A percentile compares a stretch with the other conserved stretches of the same genome.
phyloP scores from a whole-genome alignment of 1,284 basidiomycete species.

The Trichosporon inkin region DNA sequence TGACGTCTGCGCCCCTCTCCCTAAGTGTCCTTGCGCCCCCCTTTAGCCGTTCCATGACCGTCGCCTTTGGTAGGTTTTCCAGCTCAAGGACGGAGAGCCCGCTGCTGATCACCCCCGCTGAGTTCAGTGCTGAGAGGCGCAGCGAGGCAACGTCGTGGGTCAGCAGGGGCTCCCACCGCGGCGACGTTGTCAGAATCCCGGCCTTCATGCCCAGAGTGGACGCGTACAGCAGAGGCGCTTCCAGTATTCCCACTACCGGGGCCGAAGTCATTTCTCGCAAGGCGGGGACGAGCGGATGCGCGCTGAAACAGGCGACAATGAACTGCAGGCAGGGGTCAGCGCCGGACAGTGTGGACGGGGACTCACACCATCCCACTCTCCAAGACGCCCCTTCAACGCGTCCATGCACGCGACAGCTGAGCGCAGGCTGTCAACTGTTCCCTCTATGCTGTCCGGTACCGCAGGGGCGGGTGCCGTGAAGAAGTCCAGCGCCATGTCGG shows the following conservation, averaged over 20 bases:
- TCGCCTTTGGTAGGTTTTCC: constrained; percentile 45
- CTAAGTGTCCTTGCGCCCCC: constrained; percentile 33
- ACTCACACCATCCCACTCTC: constrained; percentile 31
- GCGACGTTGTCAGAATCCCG: constrained; percentile 56
- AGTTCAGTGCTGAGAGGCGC: constrained; percentile 33
- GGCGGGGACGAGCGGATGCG: constrained; percentile 54
- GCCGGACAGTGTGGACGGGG: constrained; percentile 8
- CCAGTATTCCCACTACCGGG: constrained; percentile 55
- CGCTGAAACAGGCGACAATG: constrained; percentile 57
- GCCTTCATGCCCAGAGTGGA: constrained; percentile 45
- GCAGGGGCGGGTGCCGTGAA: constrained; percentile 51
- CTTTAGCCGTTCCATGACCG: constrained; percentile 51
- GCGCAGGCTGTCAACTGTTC: constrained; percentile 48
- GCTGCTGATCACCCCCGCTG: constrained; percentile 53
- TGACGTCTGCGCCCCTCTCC: constrained; percentile 49
- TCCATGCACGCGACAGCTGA: constrained; percentile 50
- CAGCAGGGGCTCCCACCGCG: constrained; percentile 53
- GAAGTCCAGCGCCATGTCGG: constrained; percentile 33
- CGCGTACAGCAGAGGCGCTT: constrained; percentile 51
- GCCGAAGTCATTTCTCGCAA: constrained; percentile 48
- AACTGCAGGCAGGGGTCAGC: constrained; percentile 30
- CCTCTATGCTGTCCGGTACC: constrained; percentile 52
- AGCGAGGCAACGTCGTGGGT: constrained; percentile 45
- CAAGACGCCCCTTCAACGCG: constrained; percentile 20
- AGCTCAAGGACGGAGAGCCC: constrained; percentile 54